Base-by-base conservation (phyloP, 139 green algal species). In the Tetraselmis chui region DNA sequence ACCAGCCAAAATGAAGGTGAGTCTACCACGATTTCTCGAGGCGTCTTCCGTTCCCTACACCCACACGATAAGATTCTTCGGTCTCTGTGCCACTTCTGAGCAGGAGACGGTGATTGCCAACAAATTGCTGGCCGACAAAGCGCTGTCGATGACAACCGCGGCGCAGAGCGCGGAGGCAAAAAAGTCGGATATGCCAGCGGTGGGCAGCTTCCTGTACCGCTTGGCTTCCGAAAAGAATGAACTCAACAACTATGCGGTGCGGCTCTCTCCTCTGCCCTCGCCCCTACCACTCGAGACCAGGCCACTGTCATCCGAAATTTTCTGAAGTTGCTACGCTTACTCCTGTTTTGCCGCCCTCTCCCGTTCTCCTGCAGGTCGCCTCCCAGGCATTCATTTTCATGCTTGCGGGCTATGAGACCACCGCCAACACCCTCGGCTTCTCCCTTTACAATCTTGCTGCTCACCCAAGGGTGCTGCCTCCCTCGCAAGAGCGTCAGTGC, bases 341-440 rank as follows among this genome's bases (percentile, higher is more conserved):
- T n/a, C n/a, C n/a, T n/a, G n/a, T n/a, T n/a, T n/a, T n/a, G n/a
- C n/a, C n/a, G n/a, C n/a, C n/a, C n/a, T n/a, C n/a, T n/a, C n/a
- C n/a, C n/a, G n/a, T n/a, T n/a, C n/a, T n/a, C n/a, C n/a, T 87
- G 18, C 82, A 90, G 75, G 85, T 90, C 30, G 87, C 84, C n/a
- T 78, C 83, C 23, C 87, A 90, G 79, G 82, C 82, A 1, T 88
- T 88, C 79, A 86, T 82, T 59, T 84, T 91, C 29, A 81, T 90
- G 28, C 76, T 91, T 76, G 88, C 88, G 5, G 88, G 88, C 28
- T 89, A 90, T 78, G 88, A 91, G 74, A 91, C 88, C 23, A 91
- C 86, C 29, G 84, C 80, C 79, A 86, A 87, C 30, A 86, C 84
- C 31, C 75, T 91, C 1, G 78, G 78, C 1, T 89, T 83, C 29